These are phyloP conservation scores for Aspergillus amoenus DNA, from an alignment of 2,329 filamentous ascomycete species.

Conservation along the genomic window DNA sequence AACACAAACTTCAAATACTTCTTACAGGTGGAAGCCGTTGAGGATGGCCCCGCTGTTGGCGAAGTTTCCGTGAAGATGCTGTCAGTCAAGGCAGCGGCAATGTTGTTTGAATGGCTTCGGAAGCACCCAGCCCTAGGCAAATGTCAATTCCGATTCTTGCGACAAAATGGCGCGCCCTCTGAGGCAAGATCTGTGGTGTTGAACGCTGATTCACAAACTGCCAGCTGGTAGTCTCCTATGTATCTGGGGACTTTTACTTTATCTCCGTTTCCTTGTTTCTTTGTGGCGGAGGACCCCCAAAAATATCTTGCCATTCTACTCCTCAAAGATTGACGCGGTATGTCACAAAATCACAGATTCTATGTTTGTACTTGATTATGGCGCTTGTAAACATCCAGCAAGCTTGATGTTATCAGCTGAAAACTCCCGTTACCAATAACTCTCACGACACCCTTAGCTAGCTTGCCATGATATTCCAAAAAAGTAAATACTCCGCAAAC, in stretches of 20 bases:
- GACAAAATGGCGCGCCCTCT: not conserved
- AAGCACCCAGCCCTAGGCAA: conserved; percentile 13
- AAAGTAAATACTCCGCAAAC: not conserved
- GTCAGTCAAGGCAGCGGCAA: conserved; percentile 20
- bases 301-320: conserved; percentile 1
- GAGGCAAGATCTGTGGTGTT: not conserved
- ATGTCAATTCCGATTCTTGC: conserved; percentile 21
- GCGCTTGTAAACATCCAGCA: not conserved
- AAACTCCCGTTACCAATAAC: no score
- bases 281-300: not conserved
- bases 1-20: conserved; percentile 3
- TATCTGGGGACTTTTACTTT: not conserved
- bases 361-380: not conserved
- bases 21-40: conserved; percentile 17
- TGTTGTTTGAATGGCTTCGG: conserved; percentile 14
- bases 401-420: not conserved
- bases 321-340: not conserved
- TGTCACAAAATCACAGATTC: not conserved
- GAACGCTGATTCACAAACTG: not conserved
- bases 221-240: not conserved
- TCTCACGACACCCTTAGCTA: not conserved
- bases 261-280: not conserved
- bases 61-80: conserved; percentile 20
- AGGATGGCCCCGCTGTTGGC: conserved; percentile 12
- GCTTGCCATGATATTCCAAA: not conserved